phyloP scores from a whole-genome alignment of 805 yeast genomes.

The Myxozyma nipponensis region DNA sequence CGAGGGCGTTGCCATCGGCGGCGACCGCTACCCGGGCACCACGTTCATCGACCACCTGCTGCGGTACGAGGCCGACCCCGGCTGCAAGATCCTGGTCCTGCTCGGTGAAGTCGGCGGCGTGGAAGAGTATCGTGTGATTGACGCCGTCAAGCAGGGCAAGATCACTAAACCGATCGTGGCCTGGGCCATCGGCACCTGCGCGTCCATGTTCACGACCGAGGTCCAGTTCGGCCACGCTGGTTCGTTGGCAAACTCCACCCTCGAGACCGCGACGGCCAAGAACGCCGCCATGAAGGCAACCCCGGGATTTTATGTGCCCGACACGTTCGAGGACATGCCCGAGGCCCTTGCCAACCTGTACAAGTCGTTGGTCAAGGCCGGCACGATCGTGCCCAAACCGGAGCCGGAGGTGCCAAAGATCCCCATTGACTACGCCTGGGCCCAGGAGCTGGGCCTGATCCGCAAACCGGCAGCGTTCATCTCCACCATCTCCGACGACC shows the following conservation, averaged over 20 bases:
- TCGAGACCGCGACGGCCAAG: conserved; percentile 64
- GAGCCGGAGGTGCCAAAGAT: conserved; percentile 49
- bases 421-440: conserved; percentile 48
- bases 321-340: conserved; percentile 54
- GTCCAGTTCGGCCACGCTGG: conserved; percentile 64
- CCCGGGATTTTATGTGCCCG: conserved; percentile 89
- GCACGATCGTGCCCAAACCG: conserved; percentile 39
- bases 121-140: conserved; percentile 68
- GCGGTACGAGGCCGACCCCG: conserved; percentile 59
- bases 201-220: conserved; percentile 67
- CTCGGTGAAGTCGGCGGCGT: conserved; percentile 72
- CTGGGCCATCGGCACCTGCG: conserved; percentile 68
- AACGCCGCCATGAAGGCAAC: conserved; percentile 81
- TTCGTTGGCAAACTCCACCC: conserved; percentile 65
- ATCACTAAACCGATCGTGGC: conserved; percentile 68
- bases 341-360: conserved; percentile 54
- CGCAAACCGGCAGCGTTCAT: conserved; percentile 49
- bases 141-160: conserved; percentile 59
- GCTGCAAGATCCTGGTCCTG: conserved; percentile 61
- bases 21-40: conserved; percentile 71
- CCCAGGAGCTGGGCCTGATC: conserved; percentile 46
- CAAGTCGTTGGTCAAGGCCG: conserved; percentile 56
- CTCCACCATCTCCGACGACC: conserved; percentile 47
- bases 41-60: conserved; percentile 65
- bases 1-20: conserved; percentile 67